phyloP scores from a whole-genome alignment of 225 moss, liverwort and hornwort genomes.

The Sphagnum contortum region DNA sequence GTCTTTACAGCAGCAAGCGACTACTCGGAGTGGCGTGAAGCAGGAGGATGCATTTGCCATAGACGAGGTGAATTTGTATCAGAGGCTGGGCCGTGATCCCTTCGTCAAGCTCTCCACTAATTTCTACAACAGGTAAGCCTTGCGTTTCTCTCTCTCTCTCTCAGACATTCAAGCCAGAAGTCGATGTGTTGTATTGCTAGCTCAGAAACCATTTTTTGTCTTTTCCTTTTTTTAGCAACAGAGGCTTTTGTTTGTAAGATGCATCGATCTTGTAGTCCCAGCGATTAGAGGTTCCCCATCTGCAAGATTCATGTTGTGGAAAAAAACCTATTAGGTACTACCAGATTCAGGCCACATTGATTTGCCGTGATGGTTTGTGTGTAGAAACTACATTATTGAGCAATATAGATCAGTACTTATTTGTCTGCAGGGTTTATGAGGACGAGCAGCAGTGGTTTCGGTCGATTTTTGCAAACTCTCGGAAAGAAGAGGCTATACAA shows the following conservation, averaged over 20 bases:
- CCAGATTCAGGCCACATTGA: too few relatives aligned
- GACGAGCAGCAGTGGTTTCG: conserved; percentile 69
- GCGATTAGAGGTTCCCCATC: too few relatives aligned
- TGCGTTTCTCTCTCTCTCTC: conserved; percentile 1
- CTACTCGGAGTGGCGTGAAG: conserved; percentile 62
- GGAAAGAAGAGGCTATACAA: conserved; percentile 60
- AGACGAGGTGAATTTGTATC: conserved; percentile 61
- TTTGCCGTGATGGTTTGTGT: too few relatives aligned
- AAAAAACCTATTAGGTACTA: too few relatives aligned
- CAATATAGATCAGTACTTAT: too few relatives aligned
- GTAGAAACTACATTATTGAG: too few relatives aligned
- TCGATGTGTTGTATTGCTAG: too few relatives aligned
- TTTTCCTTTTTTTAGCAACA: too few relatives aligned
- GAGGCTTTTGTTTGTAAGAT: background rate
- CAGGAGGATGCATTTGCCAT: conserved; percentile 61
- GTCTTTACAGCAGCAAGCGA: conserved; percentile 55
- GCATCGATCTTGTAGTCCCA: too few relatives aligned
- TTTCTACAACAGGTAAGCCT: conserved; percentile 55
- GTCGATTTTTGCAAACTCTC: conserved; percentile 58
- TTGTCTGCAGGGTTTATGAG: conserved; percentile 40
- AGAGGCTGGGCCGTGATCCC: conserved; percentile 51
- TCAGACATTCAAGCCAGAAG: background rate
- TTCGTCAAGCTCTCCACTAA: conserved; percentile 76
- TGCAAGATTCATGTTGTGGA: too few relatives aligned
- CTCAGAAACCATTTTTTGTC: too few relatives aligned